Conservation (phyloP, 1,284 basidiomycete species). For the Dichomitus squalens region DNA sequence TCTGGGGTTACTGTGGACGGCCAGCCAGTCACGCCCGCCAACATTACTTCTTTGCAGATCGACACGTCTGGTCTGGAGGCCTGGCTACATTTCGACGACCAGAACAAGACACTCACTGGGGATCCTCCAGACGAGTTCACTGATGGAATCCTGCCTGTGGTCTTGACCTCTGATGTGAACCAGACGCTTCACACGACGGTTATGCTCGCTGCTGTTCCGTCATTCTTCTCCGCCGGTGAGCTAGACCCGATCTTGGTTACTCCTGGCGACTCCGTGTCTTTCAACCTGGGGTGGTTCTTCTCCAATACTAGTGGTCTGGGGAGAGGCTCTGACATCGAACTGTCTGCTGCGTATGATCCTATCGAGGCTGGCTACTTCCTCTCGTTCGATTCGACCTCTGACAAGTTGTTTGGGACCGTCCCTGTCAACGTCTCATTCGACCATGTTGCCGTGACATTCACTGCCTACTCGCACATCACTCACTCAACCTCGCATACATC, state of each 20-base stretch:
- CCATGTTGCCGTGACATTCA: conserved; percentile 57
- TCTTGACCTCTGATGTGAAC: conserved; percentile 63
- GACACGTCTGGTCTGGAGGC: conserved; percentile 55
- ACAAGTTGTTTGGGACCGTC: conserved; percentile 54
- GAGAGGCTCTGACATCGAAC: conserved; percentile 43
- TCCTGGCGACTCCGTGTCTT: conserved; percentile 47
- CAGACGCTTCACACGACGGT: conserved; percentile 68
- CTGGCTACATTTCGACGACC: conserved; percentile 70
- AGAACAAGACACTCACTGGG: conserved; percentile 63
- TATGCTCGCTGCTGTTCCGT: conserved; percentile 63
- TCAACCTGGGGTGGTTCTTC: conserved; percentile 54
- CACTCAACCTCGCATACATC: conserved; percentile 72
- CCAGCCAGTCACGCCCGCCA: conserved; percentile 49
- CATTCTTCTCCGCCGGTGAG: conserved; percentile 63
- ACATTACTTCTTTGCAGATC: conserved; percentile 54
- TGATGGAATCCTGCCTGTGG: conserved; percentile 56
- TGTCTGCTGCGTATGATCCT: conserved; percentile 58
- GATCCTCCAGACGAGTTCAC: conserved; percentile 47
- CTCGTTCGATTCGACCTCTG: conserved; percentile 47
- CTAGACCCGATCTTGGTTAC: conserved; percentile 57
- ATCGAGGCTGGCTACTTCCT: conserved; percentile 47
- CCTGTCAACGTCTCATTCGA: conserved; percentile 42
- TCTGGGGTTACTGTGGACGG: conserved; percentile 65
- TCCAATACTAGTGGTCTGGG: conserved; percentile 45
- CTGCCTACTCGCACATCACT: conserved; percentile 63